phyloP scores from a whole-genome alignment of 306 rosid species.

The Inga leiocalycina region DNA sequence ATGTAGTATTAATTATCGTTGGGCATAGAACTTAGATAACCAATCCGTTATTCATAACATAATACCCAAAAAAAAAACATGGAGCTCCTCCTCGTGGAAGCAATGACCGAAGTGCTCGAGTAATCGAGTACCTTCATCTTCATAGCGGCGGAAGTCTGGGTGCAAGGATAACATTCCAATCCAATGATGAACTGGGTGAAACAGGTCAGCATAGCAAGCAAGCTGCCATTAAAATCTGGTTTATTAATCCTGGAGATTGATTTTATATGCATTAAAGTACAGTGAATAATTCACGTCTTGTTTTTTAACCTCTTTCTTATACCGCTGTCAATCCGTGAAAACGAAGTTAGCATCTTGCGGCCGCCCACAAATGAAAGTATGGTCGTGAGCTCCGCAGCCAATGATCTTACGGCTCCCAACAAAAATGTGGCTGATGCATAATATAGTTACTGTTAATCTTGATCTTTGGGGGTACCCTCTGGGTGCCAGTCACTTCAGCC shows the following conservation, averaged over 20 bases:
- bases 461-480: not conserved
- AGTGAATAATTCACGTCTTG: not conserved
- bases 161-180: not conserved
- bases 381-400: not conserved
- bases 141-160: not conserved
- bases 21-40: not conserved
- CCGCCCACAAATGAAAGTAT: not conserved
- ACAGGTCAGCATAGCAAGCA: too few species aligned
- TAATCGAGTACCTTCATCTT: not conserved
- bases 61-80: too few species aligned
- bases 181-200: too few species aligned
- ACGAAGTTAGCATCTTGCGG: not conserved
- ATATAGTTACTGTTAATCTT: not conserved
- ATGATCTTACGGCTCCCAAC: not conserved
- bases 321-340: not conserved
- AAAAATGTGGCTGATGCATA: not conserved
- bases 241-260: not conserved
- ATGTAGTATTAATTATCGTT: too few species aligned
- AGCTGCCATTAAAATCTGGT: not conserved
- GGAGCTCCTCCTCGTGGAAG: too few species aligned
- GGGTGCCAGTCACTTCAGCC: conserved; percentile 30
- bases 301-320: not conserved
- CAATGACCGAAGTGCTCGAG: not conserved
- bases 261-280: not conserved
- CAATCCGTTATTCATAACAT: not conserved